A percentile compares a stretch with the other conserved stretches of the same genome.
phyloP scores from a whole-genome alignment of 83 land plant genomes.

The Diphasiastrum complanatum region DNA sequence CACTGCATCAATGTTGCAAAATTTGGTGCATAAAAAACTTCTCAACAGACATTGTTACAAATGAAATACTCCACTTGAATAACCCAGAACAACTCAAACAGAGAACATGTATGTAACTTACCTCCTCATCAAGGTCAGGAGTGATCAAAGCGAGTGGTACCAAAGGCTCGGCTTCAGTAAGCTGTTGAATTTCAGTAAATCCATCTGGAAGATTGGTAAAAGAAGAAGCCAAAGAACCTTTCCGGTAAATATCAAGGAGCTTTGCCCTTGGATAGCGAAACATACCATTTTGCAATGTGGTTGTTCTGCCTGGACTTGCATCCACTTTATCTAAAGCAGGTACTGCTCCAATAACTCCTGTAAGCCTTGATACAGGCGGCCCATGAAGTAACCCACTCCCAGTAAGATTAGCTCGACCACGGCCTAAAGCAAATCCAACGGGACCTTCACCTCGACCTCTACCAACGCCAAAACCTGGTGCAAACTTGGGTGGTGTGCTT shows the following conservation, averaged over 20 bases:
- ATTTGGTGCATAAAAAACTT: neutral
- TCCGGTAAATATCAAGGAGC: slow-evolving; percentile 74
- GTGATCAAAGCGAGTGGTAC: slow-evolving; percentile 65
- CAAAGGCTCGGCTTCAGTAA: slow-evolving; percentile 34
- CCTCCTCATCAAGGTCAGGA: slow-evolving; percentile 76
- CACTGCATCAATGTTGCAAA: too few species aligned
- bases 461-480: slow-evolving; percentile 71
- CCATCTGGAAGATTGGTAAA: slow-evolving; percentile 33
- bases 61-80: neutral
- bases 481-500: slow-evolving; percentile 45
- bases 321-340: slow-evolving; percentile 3
- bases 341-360: slow-evolving; percentile 39
- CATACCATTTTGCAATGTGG: slow-evolving; percentile 21
- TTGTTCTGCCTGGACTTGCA: slow-evolving; percentile 3
- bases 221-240: slow-evolving; percentile 16
- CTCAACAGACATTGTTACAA: neutral
- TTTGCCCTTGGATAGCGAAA: slow-evolving; percentile 82
- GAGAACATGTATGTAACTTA: slow-evolving; percentile 11
- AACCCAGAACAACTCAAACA: neutral
- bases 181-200: slow-evolving; percentile 34
- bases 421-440: slow-evolving; percentile 54
- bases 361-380: slow-evolving; percentile 19
- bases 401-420: slow-evolving; percentile 45
- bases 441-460: slow-evolving; percentile 43
- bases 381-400: slow-evolving; percentile 5